These are phyloP conservation scores for Raphanus sativus DNA, from an alignment of 345 rosid species.

Conservation along the genomic window DNA sequence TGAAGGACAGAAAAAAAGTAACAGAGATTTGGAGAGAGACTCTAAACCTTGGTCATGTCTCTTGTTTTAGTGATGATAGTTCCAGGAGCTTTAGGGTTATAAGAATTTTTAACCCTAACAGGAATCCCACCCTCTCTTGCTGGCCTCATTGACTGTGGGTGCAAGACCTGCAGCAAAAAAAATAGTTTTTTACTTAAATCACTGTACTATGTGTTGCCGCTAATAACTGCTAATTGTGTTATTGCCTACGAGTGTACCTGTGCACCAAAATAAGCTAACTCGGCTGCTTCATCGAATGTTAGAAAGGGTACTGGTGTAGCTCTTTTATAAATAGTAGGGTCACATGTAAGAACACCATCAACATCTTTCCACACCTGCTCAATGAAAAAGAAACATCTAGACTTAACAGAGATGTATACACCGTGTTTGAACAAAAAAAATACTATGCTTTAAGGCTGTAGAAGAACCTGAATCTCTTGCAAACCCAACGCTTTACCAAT, in stretches of 20 bases:
- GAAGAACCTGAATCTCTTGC: conserved; percentile 87
- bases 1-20: not conserved
- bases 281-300: conserved; percentile 98
- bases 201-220: not conserved
- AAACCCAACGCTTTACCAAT: conserved; percentile 94
- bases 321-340: conserved; percentile 71
- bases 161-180: conserved; percentile 65
- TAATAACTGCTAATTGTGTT: not conserved
- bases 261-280: conserved; percentile 98
- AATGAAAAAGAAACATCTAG: conserved; percentile 10
- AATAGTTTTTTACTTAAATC: not conserved
- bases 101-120: conserved; percentile 95
- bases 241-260: conserved; percentile 51
- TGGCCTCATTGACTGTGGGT: conserved; percentile 99
- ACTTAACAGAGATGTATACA: conserved; percentile 4
- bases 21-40: not conserved
- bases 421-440: not conserved
- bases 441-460: not conserved
- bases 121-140: conserved; percentile 97
- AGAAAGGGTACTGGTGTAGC: conserved; percentile 85
- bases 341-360: conserved; percentile 98
- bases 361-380: conserved; percentile 99
- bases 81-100: conserved; percentile 94
- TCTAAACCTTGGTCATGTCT: conserved; percentile 89
- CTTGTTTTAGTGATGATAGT: conserved; percentile 84